Base-by-base conservation (phyloP, 2,329 filamentous ascomycete species). In the Periconia macrospinosa region DNA sequence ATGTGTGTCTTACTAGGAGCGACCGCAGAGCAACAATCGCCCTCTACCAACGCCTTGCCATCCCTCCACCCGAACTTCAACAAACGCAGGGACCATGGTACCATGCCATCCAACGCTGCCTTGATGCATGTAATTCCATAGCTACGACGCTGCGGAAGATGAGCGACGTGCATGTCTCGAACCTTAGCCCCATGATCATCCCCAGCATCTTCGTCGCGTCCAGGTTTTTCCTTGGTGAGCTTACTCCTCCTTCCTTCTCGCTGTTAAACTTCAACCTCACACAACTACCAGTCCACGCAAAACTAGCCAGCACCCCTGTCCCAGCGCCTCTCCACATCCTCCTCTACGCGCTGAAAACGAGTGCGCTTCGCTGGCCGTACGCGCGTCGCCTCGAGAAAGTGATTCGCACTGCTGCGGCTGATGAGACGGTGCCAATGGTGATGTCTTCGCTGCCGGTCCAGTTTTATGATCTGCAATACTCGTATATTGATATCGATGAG, bases 391-490 rank as follows among this genome's bases (percentile, higher is more conserved):
- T 63, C 13, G 59, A 66, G 43, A 63, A 62, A 48, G 60, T 67
- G 17, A 59, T 68, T 17, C 62, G 61, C 8, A 65, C 59, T 13
- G 66, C 65, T 6, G 57, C 63, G 7, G 59, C 61, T 6, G 65
- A 68, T n/a, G 61, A 66, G 35, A 60, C 57, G 46, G 52, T 60
- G 15, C 65, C 61, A 17, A 52, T 57, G 15, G 50, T 57, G 3
- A 55, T 62, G 47, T 59, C 59, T 13, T 57, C 52, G 1, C 53
- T 69, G 3, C 65, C 66, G 10, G 49, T 55, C 2, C 62, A 68
- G 30, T 67, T 68, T 20, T 67, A 67, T 41, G 65, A 69, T 46
- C 43, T 69, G 18, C 58, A 61, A 18, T 64, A 65, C 48, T 65
- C 66, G 1, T 65, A 59, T 27, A 51, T 68, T 2, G 65, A 68